Evolutionary conservation across 768 basidiomycete genomes (phyloP).

Genomic region (Daedaleopsis sinensis): DNA sequence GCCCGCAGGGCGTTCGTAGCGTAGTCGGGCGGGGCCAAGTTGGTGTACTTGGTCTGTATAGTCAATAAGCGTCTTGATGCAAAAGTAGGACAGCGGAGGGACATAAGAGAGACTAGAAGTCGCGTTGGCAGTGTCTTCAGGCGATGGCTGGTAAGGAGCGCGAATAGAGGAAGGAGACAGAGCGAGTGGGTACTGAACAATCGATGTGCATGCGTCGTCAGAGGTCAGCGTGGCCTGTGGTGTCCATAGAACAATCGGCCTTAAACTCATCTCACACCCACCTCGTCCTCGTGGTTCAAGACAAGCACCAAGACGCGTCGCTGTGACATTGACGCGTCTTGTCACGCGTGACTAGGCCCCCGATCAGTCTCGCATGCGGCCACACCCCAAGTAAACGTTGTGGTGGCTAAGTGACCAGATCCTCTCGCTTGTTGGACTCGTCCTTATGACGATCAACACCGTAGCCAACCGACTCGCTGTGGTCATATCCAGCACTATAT

Average conservation of each 20-base stretch:
- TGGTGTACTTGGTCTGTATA: slow-evolving; percentile 49
- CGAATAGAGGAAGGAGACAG: slow-evolving; percentile 19
- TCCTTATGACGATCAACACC: background rate
- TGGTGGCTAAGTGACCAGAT: too few species aligned
- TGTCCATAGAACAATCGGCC: slow-evolving; percentile 27
- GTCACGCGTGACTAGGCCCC: background rate
- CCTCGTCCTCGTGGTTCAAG: too few species aligned
- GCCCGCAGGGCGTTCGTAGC: slow-evolving; percentile 35
- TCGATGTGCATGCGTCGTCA: slow-evolving; percentile 31
- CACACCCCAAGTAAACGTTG: too few species aligned
- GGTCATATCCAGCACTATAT: too few species aligned
- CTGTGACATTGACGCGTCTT: background rate
- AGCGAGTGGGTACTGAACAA: slow-evolving; percentile 26
- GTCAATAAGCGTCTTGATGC: slow-evolving; percentile 46
- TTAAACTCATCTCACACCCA: slow-evolving; percentile 7
- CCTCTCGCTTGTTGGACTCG: background rate
- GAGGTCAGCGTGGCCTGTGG: slow-evolving; percentile 18
- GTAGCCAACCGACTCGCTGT: too few species aligned
- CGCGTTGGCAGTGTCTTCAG: background rate
- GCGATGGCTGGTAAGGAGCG: slow-evolving; percentile 14
- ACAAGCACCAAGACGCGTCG: background rate
- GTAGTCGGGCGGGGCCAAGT: slow-evolving; percentile 38
- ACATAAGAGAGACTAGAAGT: slow-evolving; percentile 18
- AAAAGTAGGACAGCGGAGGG: slow-evolving; percentile 59
- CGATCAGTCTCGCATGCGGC: too few species aligned